Percentiles rank a stretch among this genome's conserved stretches.
phyloP scores from a whole-genome alignment of 192 early-diverging fungal species.

The Backusella morwellensis region DNA sequence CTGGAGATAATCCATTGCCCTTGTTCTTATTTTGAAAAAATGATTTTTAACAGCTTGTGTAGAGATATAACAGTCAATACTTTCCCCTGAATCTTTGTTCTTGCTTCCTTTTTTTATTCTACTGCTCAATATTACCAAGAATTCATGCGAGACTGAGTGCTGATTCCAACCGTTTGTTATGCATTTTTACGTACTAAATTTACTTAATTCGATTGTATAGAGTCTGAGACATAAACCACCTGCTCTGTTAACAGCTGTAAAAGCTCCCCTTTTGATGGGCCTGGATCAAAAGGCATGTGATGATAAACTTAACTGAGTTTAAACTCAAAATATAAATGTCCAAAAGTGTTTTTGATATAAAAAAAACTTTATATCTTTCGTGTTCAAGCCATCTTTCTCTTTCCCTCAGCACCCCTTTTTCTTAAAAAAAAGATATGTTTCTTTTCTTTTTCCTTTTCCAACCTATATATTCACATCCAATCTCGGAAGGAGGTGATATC shows the following conservation, averaged over 20 bases:
- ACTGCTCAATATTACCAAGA: too few species aligned
- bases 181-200: not conserved
- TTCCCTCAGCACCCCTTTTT: not conserved
- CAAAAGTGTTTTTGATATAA: not conserved
- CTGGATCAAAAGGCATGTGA: not conserved
- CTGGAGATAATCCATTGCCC: too few species aligned
- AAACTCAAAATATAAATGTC: not conserved
- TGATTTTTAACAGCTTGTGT: too few species aligned
- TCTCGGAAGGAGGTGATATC: not conserved
- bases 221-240: not conserved
- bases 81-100: too few species aligned
- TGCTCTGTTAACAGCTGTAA: not conserved
- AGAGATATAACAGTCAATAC: too few species aligned
- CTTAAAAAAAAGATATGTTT: not conserved
- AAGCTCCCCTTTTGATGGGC: not conserved
- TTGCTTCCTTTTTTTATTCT: too few species aligned
- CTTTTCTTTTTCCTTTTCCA: not conserved
- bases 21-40: too few species aligned
- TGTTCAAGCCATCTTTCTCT: not conserved
- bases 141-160: too few species aligned
- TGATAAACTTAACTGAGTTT: not conserved
- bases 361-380: not conserved
- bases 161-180: too few species aligned
- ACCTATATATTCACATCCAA: not conserved
- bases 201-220: not conserved